Percentiles rank a stretch among this genome's conserved stretches.
Evolutionary conservation across 768 basidiomycete species (phyloP).

Genomic region (Phaeotremella fagi): DNA sequence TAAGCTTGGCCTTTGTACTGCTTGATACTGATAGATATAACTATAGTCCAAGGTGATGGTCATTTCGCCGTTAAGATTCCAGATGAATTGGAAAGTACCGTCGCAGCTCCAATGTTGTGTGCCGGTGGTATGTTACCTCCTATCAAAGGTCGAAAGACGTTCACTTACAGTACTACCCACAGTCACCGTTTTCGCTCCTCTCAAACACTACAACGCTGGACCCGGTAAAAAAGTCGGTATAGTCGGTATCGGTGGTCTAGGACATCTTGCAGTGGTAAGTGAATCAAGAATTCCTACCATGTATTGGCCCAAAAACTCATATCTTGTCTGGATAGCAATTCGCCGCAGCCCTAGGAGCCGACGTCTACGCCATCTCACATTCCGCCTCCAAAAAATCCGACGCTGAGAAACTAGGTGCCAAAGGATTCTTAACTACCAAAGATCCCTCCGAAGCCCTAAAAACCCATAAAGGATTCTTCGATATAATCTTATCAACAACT

Average conservation of each 20-base stretch:
- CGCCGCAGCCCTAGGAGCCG: constrained; percentile 58
- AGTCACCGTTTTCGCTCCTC: constrained; percentile 39
- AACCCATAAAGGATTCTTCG: constrained; percentile 44
- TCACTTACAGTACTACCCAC: neutral
- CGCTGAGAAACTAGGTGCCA: constrained; percentile 59
- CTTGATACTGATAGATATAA: constrained; percentile 12
- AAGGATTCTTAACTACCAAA: constrained; percentile 55
- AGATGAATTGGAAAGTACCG: constrained; percentile 54
- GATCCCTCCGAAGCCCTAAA: constrained; percentile 42
- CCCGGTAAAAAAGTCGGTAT: constrained; percentile 45
- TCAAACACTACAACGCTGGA: constrained; percentile 38
- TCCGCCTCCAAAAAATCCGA: constrained; percentile 56
- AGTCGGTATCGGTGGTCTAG: constrained; percentile 42
- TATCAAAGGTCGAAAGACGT: too few species aligned
- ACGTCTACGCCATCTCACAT: constrained; percentile 61
- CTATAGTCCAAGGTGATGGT: neutral
- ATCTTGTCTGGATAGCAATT: constrained; percentile 41
- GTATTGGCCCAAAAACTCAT: too few species aligned
- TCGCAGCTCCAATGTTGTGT: constrained; percentile 44
- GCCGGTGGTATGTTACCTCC: constrained; percentile 21
- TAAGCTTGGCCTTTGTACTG: constrained; percentile 21
- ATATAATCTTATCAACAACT: constrained; percentile 50
- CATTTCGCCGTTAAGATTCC: constrained; percentile 64
- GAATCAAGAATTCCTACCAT: neutral
- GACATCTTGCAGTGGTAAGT: constrained; percentile 13